A percentile compares a stretch with the other conserved stretches of the same genome.
Evolutionary conservation across 2,329 filamentous ascomycete species (phyloP).

Genomic region (Ophiostoma ulmi): DNA sequence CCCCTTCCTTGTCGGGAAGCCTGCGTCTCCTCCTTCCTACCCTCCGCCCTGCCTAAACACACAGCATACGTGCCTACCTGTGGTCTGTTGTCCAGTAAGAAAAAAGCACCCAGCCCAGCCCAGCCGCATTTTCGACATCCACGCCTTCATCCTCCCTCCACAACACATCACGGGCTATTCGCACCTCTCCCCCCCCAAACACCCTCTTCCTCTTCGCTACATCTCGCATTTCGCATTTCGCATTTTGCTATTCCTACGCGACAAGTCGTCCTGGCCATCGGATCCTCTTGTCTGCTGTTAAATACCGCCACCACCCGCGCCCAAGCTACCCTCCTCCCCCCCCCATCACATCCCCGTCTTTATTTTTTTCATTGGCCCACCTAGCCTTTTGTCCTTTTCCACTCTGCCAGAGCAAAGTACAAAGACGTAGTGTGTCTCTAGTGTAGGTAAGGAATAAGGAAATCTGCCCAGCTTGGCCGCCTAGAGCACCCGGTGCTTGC

Average conservation of each 20-base stretch:
- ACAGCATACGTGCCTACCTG: not conserved
- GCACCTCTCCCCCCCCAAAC: not conserved
- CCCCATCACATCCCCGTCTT: not conserved
- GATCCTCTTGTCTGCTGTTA: conserved; percentile 14
- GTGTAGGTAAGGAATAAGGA: conserved; percentile 15
- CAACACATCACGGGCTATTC: conserved; percentile 19
- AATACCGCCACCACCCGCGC: not conserved
- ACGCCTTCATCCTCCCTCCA: conserved; percentile 19
- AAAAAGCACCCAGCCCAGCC: conserved; percentile 22
- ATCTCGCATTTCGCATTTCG: not conserved
- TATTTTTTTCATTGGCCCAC: conserved; percentile 11
- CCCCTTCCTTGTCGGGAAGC: conserved; percentile 11
- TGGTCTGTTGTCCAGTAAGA: conserved; percentile 24
- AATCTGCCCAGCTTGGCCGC: not conserved
- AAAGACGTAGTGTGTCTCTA: conserved; percentile 13
- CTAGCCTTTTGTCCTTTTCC: conserved; percentile 4
- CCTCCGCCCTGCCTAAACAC: not conserved
- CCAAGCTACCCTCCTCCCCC: not conserved
- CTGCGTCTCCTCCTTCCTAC: conserved; percentile 15
- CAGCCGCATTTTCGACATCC: conserved; percentile 28
- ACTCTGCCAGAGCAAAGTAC: conserved; percentile 13
- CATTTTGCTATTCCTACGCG: conserved; percentile 6
- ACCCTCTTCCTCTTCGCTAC: not conserved
- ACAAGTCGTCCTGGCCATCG: conserved; percentile 24
- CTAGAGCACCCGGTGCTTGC: not conserved